Base-by-base conservation (phyloP, 495 filamentous ascomycete species). In the Pseudoneurospora amorphoporcata region DNA sequence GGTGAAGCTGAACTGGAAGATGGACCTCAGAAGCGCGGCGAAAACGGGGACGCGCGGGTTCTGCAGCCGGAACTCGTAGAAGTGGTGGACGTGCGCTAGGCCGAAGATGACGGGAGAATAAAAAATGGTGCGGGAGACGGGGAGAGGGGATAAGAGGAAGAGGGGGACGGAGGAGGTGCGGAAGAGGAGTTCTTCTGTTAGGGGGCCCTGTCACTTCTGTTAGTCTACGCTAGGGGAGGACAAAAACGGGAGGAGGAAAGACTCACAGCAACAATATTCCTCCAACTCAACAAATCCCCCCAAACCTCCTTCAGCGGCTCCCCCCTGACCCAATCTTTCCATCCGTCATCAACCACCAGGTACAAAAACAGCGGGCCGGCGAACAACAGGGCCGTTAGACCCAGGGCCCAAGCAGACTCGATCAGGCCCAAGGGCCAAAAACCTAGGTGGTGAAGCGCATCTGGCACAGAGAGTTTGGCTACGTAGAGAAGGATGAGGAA, bases 101-200 rank as follows among this genome's bases (percentile, higher is more conserved):
- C 96, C 95, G 79, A 99, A 99, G 81, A 97, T 92, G 10, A 98
- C 81, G 3, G 95, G 95, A 0, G 92, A 89, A 8, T 92, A 79
- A 80, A 95, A 93, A 76, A 97, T 85, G 75, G 92, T 89, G 5
- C 82, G 83, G 0, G 80, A 81, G 3, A 89, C 80, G 4, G 87
- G 82, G 8, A 87, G 80, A 39, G 86, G 85, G n/a, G 94, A 88
- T n/a, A 95, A 81, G 6, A 97, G 81, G 78, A 97, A 90, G 3
- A 97, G 85, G 7, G 94, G 92, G 69, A 97, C 85, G 65, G 95
- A 87, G 68, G 91, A 87, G 3, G 92, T 92, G 79, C 95, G 92
- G 83, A 97, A 99, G 79, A 98, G 91, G 69, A 97, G 77, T 81
- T 99, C 95, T 84, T 99, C 95, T 10, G 92, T 97, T 42, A 95